These are phyloP conservation scores for Coleophoma cylindrospora DNA, from an alignment of 2,329 filamentous ascomycete species.

Conservation along the genomic window DNA sequence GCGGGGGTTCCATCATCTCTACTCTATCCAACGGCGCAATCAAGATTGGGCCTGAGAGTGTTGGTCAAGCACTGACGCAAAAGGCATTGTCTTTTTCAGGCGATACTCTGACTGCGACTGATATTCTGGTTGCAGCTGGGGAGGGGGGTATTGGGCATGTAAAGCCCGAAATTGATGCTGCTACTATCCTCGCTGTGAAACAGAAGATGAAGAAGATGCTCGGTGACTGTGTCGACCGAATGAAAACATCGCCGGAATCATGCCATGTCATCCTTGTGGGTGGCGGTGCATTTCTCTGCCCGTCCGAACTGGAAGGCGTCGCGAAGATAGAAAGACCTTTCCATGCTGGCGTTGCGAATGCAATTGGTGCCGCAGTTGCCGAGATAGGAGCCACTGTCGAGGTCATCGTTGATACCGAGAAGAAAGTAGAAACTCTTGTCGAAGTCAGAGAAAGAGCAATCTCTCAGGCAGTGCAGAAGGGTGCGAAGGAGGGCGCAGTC, in stretches of 20 bases:
- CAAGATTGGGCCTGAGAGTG: neutral
- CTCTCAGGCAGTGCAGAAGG: neutral
- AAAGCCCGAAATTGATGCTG: neutral
- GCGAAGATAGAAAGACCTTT: conserved; percentile 41
- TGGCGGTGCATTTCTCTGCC: conserved; percentile 43
- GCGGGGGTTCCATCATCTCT: conserved; percentile 22
- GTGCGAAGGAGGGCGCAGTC: neutral
- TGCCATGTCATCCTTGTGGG: conserved; percentile 49
- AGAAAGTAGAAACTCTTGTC: neutral
- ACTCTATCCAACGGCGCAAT: neutral
- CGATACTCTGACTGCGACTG: conserved; percentile 42
- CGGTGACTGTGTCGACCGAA: conserved; percentile 43
- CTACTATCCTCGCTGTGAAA: neutral
- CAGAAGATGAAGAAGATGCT: conserved; percentile 34
- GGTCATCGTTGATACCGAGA: neutral
- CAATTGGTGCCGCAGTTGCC: conserved; percentile 47
- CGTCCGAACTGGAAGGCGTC: conserved; percentile 37
- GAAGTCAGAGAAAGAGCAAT: neutral
- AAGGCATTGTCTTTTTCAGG: conserved; percentile 47
- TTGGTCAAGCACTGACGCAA: conserved; percentile 25
- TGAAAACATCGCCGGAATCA: conserved; percentile 46
- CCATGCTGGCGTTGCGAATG: conserved; percentile 48
- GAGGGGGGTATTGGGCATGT: neutral
- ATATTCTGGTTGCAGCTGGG: conserved; percentile 33
- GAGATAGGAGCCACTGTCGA: conserved; percentile 4